These are phyloP conservation scores for Manihot esculenta DNA, from an alignment of 441 rosid genomes.

Conservation along the genomic window DNA sequence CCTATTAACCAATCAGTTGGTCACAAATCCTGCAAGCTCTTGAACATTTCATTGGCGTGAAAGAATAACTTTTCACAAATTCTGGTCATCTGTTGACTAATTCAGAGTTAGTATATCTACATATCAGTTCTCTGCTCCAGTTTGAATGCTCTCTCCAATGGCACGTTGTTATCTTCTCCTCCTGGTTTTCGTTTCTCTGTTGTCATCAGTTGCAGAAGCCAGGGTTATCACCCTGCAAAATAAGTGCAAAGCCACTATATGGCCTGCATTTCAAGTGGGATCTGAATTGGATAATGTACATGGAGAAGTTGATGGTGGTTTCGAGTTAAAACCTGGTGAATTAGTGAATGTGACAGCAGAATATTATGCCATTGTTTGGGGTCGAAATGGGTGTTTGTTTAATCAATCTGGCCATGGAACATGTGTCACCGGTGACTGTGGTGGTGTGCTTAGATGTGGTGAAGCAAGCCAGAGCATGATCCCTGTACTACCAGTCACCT, in stretches of 20 bases:
- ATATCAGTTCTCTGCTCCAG: not conserved
- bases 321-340: not conserved
- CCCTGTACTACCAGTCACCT: not conserved
- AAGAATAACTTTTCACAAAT: not conserved
- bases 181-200: not conserved
- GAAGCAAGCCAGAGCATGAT: too few relatives aligned
- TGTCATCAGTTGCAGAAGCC: not conserved
- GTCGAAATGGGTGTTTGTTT: constrained; percentile 4
- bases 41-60: not conserved
- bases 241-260: too few relatives aligned
- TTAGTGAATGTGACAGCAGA: not conserved
- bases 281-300: too few relatives aligned
- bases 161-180: not conserved
- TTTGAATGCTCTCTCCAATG: not conserved
- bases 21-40: not conserved
- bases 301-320: not conserved
- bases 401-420: not conserved
- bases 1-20: not conserved
- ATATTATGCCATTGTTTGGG: not conserved
- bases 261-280: too few relatives aligned
- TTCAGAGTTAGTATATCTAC: too few relatives aligned
- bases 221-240: not conserved
- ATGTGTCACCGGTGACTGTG: constrained; percentile 6
- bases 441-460: not conserved
- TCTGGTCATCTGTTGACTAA: not conserved